Evolutionary conservation across 2,329 filamentous ascomycete species (phyloP).

Genomic region (Pestalotiopsis sp.): DNA sequence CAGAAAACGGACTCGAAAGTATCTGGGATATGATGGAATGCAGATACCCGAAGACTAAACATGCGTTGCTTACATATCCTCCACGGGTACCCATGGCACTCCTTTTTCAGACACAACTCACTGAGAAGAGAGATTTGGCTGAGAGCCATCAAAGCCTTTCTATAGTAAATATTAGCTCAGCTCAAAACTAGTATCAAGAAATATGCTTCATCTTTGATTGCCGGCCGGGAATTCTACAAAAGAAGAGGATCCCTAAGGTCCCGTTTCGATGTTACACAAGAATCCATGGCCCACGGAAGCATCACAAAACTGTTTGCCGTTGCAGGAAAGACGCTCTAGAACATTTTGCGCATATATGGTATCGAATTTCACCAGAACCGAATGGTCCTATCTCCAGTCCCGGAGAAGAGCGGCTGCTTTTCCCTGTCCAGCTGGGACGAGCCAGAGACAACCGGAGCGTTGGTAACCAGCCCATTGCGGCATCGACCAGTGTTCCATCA

Average conservation of each 20-base stretch:
- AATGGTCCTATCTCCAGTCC: neutral
- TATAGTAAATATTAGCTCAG: neutral
- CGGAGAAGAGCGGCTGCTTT: neutral
- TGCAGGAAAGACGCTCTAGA: neutral
- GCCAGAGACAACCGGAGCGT: too few relatives aligned
- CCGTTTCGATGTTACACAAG: neutral
- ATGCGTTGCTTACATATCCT: neutral
- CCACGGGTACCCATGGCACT: neutral
- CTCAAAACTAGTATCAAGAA: neutral
- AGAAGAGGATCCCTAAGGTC: neutral
- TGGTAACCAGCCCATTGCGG: neutral
- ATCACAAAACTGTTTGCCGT: neutral
- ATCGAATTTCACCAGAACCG: neutral
- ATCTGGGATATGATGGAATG: neutral
- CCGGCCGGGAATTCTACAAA: neutral
- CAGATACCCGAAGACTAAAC: neutral
- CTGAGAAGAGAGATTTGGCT: neutral
- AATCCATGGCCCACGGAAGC: neutral
- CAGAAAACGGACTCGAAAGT: neutral
- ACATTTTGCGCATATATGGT: neutral
- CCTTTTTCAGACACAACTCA: neutral
- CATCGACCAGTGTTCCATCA: neutral
- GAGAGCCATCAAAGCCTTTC: neutral
- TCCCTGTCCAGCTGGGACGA: neutral
- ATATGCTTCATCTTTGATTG: rapidly evolving